These are phyloP conservation scores for Fragosphaeria purpurea DNA, from an alignment of 2,329 filamentous ascomycete species.

Conservation along the genomic window DNA sequence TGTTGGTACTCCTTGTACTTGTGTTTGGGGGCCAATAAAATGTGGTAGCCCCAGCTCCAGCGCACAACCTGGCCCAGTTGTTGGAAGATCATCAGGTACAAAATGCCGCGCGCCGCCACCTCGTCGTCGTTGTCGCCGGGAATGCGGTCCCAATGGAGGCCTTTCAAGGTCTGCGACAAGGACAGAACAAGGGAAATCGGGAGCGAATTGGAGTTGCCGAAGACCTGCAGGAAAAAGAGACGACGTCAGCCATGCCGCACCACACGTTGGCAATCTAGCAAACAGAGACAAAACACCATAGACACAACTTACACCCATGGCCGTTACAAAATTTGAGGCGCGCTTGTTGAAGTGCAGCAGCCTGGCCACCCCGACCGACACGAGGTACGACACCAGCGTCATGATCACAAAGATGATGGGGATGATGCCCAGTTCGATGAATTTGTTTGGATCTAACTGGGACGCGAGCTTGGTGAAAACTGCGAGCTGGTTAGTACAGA, in stretches of 20 bases:
- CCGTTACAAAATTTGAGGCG: conserved; percentile 86
- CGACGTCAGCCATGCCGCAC: background rate
- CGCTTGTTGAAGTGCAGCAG: conserved; percentile 74
- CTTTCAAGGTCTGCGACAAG: conserved; percentile 80
- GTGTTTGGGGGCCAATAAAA: conserved; percentile 78
- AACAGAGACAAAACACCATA: background rate
- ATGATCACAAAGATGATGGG: conserved; percentile 89
- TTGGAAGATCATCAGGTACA: conserved; percentile 95
- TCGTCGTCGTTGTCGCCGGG: conserved; percentile 91
- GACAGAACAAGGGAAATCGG: conserved; percentile 94
- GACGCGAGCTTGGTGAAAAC: conserved; percentile 96
- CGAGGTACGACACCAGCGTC: conserved; percentile 74
- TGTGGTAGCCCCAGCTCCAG: conserved; percentile 97
- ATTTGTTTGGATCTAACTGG: conserved; percentile 83
- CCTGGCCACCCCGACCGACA: conserved; percentile 60
- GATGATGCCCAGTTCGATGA: conserved; percentile 84
- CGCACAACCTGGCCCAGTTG: conserved; percentile 89
- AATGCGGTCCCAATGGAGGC: conserved; percentile 86
- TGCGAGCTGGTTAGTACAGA: conserved; percentile 23
- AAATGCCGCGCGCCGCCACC: conserved; percentile 83
- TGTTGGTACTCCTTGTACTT: conserved; percentile 56
- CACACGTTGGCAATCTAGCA: no score
- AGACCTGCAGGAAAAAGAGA: conserved; percentile 44
- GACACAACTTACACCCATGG: conserved; percentile 59
- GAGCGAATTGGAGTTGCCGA: conserved; percentile 96